Evolutionary conservation across 768 basidiomycete species (phyloP), one percentile per base, ranked within the genome.

Genomic region (Podaxis carcinomalis): DNA sequence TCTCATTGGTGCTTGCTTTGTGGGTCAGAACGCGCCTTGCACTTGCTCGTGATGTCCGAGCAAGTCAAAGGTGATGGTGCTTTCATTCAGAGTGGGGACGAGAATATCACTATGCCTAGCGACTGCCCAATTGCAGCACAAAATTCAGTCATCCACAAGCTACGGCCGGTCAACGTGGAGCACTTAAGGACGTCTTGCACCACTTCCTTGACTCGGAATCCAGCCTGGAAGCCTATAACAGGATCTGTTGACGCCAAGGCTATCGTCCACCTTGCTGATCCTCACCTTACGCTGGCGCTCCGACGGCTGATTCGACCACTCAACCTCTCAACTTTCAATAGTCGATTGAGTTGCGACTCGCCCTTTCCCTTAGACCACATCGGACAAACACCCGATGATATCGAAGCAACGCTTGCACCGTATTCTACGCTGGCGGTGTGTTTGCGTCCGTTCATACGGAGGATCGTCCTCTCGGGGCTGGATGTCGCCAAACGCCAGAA

Each of bases 401-500:
- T 80, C n/a, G 73, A 78, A 35, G 62, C 62, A 4, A 64, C 66
- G 16, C 65, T 83, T 10, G 77, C 77, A 16, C 78, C 81, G 11
- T 66, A 73, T 65, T 78, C 79, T 5, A 65, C 77, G 47, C 67
- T 84, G 16, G 69, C 79, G 7, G 62, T 80, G 16, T 63, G 70
- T 4, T 66, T 72, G 9, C 68, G 70, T 57, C 67, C 62, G 32
- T 77, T 82, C 54, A 63, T 79, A 5, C 70, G 72, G 14, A 63
- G 65, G 0, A 66, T 82, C 51, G 68, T 81, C 21, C 63, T 67
- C 35, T 71, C 70, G 28, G 82, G 77, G 16, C 56, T 79, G 37
- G 72, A 76, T 2, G 68, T 73, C 42, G 70, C 75, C 23, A 65
- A 69, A 23, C 66, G 68, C 28, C 77, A 81, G 65, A 75, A 73